phyloP scores from a whole-genome alignment of 371 early-diverging fungal genomes.

The Saksenaea vasiformis region DNA sequence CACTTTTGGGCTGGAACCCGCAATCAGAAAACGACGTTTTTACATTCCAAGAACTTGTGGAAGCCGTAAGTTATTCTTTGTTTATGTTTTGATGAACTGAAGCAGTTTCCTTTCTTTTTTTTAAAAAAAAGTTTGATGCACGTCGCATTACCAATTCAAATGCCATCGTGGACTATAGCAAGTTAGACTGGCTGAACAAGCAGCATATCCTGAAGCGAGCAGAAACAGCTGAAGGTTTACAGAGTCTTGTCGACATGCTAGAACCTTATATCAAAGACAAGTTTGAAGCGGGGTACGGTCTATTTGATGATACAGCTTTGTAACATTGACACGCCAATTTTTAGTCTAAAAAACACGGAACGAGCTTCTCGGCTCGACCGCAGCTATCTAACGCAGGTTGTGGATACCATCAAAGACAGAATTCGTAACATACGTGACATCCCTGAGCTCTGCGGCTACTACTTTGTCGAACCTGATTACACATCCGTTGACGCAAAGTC shows the following conservation, averaged over 20 bases:
- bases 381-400: conserved; percentile 48
- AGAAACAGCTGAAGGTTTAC: conserved; percentile 48
- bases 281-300: conserved; percentile 26
- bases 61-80: conserved; percentile 60
- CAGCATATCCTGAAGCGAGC: conserved; percentile 67
- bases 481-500: conserved; percentile 46
- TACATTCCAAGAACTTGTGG: conserved; percentile 65
- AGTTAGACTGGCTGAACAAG: conserved; percentile 85
- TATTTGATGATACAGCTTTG: neutral
- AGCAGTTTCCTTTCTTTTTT: neutral
- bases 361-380: conserved; percentile 25
- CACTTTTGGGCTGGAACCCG: conserved; percentile 87
- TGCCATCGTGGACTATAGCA: conserved; percentile 76
- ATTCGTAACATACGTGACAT: conserved; percentile 64
- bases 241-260: conserved; percentile 38
- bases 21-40: conserved; percentile 62
- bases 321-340: conserved; percentile 3
- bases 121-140: conserved; percentile 62
- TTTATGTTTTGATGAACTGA: no score
- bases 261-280: conserved; percentile 26
- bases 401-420: conserved; percentile 57
- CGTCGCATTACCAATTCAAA: conserved; percentile 73
- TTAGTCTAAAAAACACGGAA: conserved; percentile 10
- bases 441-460: conserved; percentile 57
- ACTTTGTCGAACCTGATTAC: conserved; percentile 59